Base-by-base conservation (phyloP, 116 monocot species). In the Iris pallida region DNA sequence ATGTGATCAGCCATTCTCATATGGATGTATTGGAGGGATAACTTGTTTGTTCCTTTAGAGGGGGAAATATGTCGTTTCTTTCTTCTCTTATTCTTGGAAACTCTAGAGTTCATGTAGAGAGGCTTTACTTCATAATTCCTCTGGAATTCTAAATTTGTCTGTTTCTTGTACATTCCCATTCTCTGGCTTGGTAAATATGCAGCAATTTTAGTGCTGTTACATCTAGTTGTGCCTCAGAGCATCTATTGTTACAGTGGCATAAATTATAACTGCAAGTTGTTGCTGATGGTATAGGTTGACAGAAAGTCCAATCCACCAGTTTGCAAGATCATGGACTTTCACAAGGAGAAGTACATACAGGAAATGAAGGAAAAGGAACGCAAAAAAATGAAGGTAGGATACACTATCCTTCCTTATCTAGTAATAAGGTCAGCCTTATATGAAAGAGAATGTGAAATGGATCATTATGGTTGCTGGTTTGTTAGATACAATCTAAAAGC, bases 251-350 rank as follows among this genome's bases (percentile, higher is more conserved):
- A 16, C 16, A 15, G 15, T 16, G 15, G 7, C 15, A 16, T n/a
- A 45, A 61, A 10, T 61, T 61, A 6, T 61, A 44, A 61, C 14
- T 61, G 42, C 44, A 45, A 44, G n/a, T 7, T 61, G 5, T 61
- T 61, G 61, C 53, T 46, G 17, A 79, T 52, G 5, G 69, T 57
- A 19, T 68, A 92, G 92, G 92, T 92, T 68, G 79, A 88, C 73
- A 42, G 70, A 68, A 69, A 55, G 44, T 71, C 86, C 58, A 60
- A 88, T 18, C 92, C 92, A 63, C 92, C 92, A 65, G 92, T 92
- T 64, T 92, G 92, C 72, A 92, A 86, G 70, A 83, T 92, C 63
- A 83, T 92, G 83, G 88, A 92, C 57, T 92, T 77, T 62, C 76
- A 92, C 69, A 88, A 81, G 64, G 92, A 92, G 72, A 88, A 81